Evolutionary conservation across 1,284 basidiomycete genomes (phyloP).

Genomic region (Tilletia horrida): DNA sequence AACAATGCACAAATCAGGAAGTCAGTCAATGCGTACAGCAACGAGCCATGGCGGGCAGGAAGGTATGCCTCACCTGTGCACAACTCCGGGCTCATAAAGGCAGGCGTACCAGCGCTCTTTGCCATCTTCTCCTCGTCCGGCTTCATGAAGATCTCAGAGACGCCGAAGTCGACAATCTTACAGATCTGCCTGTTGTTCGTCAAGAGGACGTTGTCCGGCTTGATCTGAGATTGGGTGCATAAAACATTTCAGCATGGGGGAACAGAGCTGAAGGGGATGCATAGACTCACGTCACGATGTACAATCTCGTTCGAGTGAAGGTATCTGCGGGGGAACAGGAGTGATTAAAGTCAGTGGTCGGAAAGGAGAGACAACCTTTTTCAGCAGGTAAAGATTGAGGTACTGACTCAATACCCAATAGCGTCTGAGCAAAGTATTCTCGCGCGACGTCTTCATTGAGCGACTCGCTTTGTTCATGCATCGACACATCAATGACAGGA

Average conservation of each 20-base stretch:
- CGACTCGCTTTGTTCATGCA: constrained; percentile 44
- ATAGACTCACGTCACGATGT: constrained; percentile 57
- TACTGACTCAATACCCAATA: constrained; percentile 57
- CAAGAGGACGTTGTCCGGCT: constrained; percentile 62
- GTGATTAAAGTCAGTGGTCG: neutral
- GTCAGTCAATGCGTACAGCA: neutral
- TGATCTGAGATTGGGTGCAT: constrained; percentile 52
- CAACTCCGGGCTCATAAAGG: constrained; percentile 62
- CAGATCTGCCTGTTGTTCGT: constrained; percentile 58
- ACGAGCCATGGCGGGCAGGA: neutral
- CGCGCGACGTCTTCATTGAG: constrained; percentile 53
- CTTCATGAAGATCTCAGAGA: constrained; percentile 61
- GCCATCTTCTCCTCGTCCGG: constrained; percentile 57
- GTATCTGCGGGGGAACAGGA: constrained; percentile 51
- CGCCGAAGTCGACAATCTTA: constrained; percentile 64
- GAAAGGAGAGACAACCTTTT: too few species aligned
- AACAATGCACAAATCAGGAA: neutral
- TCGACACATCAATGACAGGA: constrained; percentile 58
- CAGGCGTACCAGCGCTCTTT: constrained; percentile 60
- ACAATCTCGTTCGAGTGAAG: constrained; percentile 61
- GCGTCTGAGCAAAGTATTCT: constrained; percentile 61
- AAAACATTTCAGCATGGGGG: neutral
- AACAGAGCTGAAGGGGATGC: neutral
- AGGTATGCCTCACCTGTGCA: constrained; percentile 29
- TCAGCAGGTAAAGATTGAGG: neutral